Base-by-base conservation (phyloP, 192 early-diverging fungal genomes). In the Phlyctochytrium arcticum region DNA sequence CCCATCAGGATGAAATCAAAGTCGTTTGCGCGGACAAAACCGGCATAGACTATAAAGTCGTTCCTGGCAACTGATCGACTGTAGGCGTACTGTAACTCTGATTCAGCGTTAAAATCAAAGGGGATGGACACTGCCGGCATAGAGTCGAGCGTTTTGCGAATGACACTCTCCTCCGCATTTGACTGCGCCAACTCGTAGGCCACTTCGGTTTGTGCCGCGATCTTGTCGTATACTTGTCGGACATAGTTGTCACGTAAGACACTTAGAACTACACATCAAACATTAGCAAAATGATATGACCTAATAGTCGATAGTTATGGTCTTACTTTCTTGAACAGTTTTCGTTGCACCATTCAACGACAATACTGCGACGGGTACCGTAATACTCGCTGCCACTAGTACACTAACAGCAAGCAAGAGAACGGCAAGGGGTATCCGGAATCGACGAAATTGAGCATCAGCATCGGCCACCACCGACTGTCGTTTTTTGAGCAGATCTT, bases 281-380 rank as follows among this genome's bases (percentile, higher is more conserved):
- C 39, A 42, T 10, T 10, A 42, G n/a, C 39, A n/a, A 42, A 42
- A 42, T 10, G n/a, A 42, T n/a, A 8, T n/a, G 39, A 8, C 39
- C n/a, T 42, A n/a, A 42, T n/a, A 42, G n/a, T 8, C 9, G 39
- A 42, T n/a, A 42, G n/a, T 42, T n/a, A n/a, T n/a, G n/a, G n/a
- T n/a, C n/a, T n/a, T 42, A 42, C 39, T n/a, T 42, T 42, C 39
- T 10, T 42, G 9, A 42, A 42, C 39, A n/a, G 39, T 42, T 36
- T 60, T 4, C 15, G 4, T 46, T 10, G 58, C 58, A 9, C 58
- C 58, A 30, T 32, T 60, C 9, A 60, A 60, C 39, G 58, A 19
- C 19, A 60, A 36, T 6, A 60, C 58, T 4, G 23, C 58, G 21
- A 60, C 23, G 4, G 58, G 58, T 19, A 48, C 26, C 3, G 39